Evolutionary conservation across 179 eudicot species (phyloP).

Genomic region (Vitellaria paradoxa): DNA sequence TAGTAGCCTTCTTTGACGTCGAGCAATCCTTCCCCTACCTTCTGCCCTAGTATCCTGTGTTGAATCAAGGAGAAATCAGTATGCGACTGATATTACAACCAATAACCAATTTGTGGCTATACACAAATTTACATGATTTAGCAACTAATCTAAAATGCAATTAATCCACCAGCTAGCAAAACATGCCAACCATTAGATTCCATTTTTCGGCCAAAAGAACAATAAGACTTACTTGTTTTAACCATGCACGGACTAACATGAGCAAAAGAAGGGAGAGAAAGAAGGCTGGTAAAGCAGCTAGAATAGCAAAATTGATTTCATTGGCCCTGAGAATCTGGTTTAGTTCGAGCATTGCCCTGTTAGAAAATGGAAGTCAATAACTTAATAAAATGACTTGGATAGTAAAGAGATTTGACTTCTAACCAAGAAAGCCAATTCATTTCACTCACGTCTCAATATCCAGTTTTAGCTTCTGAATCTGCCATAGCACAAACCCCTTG

Average conservation of each 20-base stretch:
- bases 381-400: constrained; percentile 5
- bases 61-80: constrained; percentile 16
- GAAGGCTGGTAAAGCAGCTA: constrained; percentile 96
- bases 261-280: constrained; percentile 49
- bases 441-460: constrained; percentile 83
- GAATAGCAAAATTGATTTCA: constrained; percentile 93
- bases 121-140: too few species aligned
- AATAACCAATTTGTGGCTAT: neutral
- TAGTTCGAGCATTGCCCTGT: constrained; percentile 90
- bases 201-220: neutral
- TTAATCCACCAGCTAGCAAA: neutral
- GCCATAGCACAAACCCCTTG: constrained; percentile 21
- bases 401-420: neutral
- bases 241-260: constrained; percentile 80
- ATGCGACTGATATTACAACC: neutral
- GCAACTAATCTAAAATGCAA: neutral
- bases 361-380: constrained; percentile 16
- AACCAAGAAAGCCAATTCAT: neutral
- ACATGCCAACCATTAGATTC: neutral
- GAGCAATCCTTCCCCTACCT: constrained; percentile 87
- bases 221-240: constrained; percentile 56
- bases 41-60: constrained; percentile 76
- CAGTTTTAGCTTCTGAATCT: constrained; percentile 92
- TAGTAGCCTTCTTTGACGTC: constrained; percentile 69
- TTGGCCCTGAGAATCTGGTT: constrained; percentile 96